Base-by-base conservation (phyloP, 2,329 filamentous ascomycete species). In the Botryotinia calthae region DNA sequence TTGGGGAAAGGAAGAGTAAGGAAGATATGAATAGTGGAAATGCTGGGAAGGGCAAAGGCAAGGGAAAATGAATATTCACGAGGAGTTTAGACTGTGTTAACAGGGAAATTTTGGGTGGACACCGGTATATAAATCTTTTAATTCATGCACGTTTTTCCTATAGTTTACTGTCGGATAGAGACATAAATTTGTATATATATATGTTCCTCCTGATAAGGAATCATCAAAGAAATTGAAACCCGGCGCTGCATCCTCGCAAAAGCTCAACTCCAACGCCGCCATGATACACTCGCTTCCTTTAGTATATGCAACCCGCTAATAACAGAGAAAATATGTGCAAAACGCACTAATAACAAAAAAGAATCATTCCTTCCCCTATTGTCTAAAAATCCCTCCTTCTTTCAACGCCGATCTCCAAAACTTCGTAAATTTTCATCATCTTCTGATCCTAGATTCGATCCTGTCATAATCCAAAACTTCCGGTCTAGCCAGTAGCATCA, bases 1-100 rank as follows among this genome's bases (percentile, higher is more conserved):
- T 79, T 28, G 72, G 76, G 68, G 76, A 76, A 54, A 76, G 64
- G 44, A 72, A 44, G n/a, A 79, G 76, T 63, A 58, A 70, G 48
- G 76, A 77, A 40, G 73, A 73, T 0, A 73, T 74, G 37, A 66
- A 18, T 54, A 40, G 1, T 28, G 46, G 48, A 16, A 68, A 68
- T 56, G 18, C n/a, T 42, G 65, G 48, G 37, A 56, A 56, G 12
- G 65, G 51, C 25, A 68, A 56, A 4, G 34, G 10, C 16, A 42
- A 4, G 10, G 48, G 65, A 3, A 68, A 25, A 42, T 68, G 40
- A 31, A 44, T 31, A 18, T 42, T 56, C 37, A 56, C 37, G 65
- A 56, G 48, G 65, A 66, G 48, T 68, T 67, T 1, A 31, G 18
- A 37, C 3, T 56, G 40, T 31, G 10, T 42, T 44, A 1, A 44